Base-by-base conservation (phyloP, 2,329 filamentous ascomycete species). In the Pseudocercospora fuligena region DNA sequence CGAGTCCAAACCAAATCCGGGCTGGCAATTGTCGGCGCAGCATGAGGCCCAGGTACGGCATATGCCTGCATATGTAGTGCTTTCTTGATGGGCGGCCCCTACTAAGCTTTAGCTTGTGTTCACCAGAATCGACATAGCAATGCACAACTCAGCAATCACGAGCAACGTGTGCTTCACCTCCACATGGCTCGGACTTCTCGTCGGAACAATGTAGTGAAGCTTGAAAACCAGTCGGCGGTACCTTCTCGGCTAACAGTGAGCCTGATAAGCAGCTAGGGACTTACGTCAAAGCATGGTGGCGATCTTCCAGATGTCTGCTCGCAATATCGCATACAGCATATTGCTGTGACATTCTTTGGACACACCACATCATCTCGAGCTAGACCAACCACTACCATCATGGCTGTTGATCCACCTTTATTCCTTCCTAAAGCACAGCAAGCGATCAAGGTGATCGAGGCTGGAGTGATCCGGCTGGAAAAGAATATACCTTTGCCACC, bases 391-490 rank as follows among this genome's bases (percentile, higher is more conserved):
- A 19, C n/a, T 43, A 11, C 40, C 11, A 56, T 33, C 6, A 69
- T 69, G 67, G 65, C 61, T 21, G 51, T 61, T 46, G 58, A 65
- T 57, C 58, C 46, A 36, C 6, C n/a, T 53, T n/a, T 33, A 11
- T 14, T 27, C 21, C 65, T 67, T 12, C 67, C 67, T 40, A 49
- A 63, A 31, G 53, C 62, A 58, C 68, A 70, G 40, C 63, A 53
- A 54, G 68, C 68, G 16, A 64, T 70, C 56, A 70, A 70, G 49
- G 68, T 70, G 19, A 47, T 68, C 8, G 63, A 58, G 19, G 60
- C 63, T 23, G 60, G 63, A 40, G 43, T 61, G 21, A 54, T 70
- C 33, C 57, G 54, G 16, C 43, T 70, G 60, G 66, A 66, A 62
- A 49, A 63, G n/a, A 57, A 66, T 16, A 57, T 62, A 11, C 63